Evolutionary conservation across 352 stramenopile genomes (phyloP), one percentile per base, ranked within the genome.

Genomic region (Poterioochromonas sp.): DNA sequence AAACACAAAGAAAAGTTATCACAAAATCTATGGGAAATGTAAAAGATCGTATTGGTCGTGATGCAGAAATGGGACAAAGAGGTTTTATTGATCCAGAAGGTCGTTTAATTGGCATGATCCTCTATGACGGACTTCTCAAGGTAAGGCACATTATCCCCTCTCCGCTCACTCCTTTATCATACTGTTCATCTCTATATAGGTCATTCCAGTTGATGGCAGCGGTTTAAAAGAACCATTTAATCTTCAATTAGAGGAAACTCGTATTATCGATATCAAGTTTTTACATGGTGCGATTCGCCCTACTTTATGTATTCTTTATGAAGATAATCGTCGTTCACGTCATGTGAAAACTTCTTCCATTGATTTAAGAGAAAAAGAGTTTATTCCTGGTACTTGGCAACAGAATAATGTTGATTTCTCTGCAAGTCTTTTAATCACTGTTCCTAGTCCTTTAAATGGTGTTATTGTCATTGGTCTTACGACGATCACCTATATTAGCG

Each of bases 181-280:
- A 35, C 26, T 39, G 26, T 68, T 39, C 26, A 68, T 40, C 26
- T 18, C 8, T 32, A 26, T 68, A 26, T 43, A 77, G 69, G 29
- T 77, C 11, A 8, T 77, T 29, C 41, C 71, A 32, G 39, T 69
- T 53, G 47, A 78, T 26, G 32, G n/a, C 22, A 29, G 8, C 12
- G 5, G 5, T 65, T 15, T 79, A 29, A 47, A 92, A 18, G 88
- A 93, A 51, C 86, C 88, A 74, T 94, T 94, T 80, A 93, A 94
- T 80, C 90, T 94, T 64, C 88, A 88, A 0, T 81, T 94, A 65
- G 88, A 94, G 78, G 89, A 94, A 81, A 82, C 91, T 41, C 86
- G 88, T 60, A 87, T 94, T 63, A 92, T 94, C 78, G 90, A 94
- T 79, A 90, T 94, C 83, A 93, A 93, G 79, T 94, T 94, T 82